A percentile compares a stretch with the other conserved stretches of the same genome.
These are phyloP conservation scores for Aspergillus diversus DNA, from an alignment of 495 filamentous ascomycete species.

Conservation along the genomic window DNA sequence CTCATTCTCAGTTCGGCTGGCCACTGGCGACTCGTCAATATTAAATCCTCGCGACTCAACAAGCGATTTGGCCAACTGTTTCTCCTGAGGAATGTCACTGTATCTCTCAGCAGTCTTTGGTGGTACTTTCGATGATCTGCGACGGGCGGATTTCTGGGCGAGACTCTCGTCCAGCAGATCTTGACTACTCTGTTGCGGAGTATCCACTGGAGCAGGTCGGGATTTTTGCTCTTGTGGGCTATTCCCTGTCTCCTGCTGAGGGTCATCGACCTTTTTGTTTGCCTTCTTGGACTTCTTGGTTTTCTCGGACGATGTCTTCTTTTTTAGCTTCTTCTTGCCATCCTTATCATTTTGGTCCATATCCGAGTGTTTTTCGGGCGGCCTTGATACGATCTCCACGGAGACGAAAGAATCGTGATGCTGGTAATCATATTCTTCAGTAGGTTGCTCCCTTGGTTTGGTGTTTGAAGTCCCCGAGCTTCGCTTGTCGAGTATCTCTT, in stretches of 20 bases:
- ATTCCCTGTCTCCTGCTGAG: constrained; percentile 22
- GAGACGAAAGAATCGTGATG: constrained; percentile 45
- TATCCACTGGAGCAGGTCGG: constrained; percentile 19
- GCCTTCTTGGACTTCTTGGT: constrained; percentile 34
- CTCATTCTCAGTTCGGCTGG: constrained; percentile 12
- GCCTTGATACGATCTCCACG: constrained; percentile 40
- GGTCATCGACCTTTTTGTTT: constrained; percentile 28
- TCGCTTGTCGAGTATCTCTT: constrained; percentile 11
- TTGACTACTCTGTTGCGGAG: constrained; percentile 33
- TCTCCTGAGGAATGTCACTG: constrained; percentile 49
- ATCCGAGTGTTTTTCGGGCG: constrained; percentile 41
- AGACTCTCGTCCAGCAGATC: constrained; percentile 28
- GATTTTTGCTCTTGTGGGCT: constrained; percentile 2
- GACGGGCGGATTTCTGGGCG: constrained; percentile 26
- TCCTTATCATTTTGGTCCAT: constrained; percentile 33
- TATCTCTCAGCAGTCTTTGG: constrained; percentile 49
- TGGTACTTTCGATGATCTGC: constrained; percentile 39
- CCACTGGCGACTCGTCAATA: constrained; percentile 12
- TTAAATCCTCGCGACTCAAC: constrained; percentile 29
- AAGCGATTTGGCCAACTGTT: constrained; percentile 41
- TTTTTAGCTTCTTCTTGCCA: constrained; percentile 40
- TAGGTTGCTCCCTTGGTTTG: constrained; percentile 5
- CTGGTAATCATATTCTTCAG: constrained; percentile 33
- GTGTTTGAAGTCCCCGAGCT: constrained; percentile 6
- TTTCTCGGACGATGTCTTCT: constrained; percentile 53